Conservation (phyloP, 2,329 filamentous ascomycete genomes). For the Drechslerella dactyloides region DNA sequence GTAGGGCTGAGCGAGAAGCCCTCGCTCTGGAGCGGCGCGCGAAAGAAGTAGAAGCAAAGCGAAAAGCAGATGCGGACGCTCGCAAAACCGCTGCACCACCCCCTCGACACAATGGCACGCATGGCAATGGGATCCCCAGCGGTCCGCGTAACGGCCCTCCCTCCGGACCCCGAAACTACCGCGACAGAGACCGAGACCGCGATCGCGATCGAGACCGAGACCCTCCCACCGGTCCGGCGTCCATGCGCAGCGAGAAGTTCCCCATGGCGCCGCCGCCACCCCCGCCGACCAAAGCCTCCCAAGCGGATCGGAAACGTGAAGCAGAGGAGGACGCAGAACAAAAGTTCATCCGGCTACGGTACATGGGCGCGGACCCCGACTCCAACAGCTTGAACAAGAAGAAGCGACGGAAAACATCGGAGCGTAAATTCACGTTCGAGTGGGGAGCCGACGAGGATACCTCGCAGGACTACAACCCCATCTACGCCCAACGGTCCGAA, state of each 20-base stretch:
- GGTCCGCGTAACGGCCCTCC: slow-evolving; percentile 50
- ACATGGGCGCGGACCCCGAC: slow-evolving; percentile 89
- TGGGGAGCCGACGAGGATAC: slow-evolving; percentile 97
- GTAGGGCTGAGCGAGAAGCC: slow-evolving; percentile 80
- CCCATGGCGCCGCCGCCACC: slow-evolving; percentile 41
- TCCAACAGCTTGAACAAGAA: slow-evolving; percentile 89
- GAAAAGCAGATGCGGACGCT: slow-evolving; percentile 58
- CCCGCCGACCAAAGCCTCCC: slow-evolving; percentile 55
- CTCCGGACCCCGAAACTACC: slow-evolving; percentile 52
- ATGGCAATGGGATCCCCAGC: slow-evolving; percentile 46
- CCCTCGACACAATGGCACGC: slow-evolving; percentile 53
- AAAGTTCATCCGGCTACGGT: slow-evolving; percentile 76
- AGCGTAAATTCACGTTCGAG: slow-evolving; percentile 98
- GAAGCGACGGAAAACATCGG: slow-evolving; percentile 88
- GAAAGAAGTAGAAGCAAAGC: slow-evolving; percentile 71
- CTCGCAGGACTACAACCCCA: slow-evolving; percentile 78
- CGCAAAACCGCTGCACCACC: slow-evolving; percentile 32
- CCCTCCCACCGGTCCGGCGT: slow-evolving; percentile 54
- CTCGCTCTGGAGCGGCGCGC: slow-evolving; percentile 77
- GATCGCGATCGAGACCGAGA: slow-evolving; percentile 52
- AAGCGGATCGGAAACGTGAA: slow-evolving; percentile 53
- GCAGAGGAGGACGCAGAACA: slow-evolving; percentile 71
- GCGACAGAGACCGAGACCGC: slow-evolving; percentile 51
- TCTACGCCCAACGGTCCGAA: slow-evolving; percentile 73
- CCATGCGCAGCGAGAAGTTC: slow-evolving; percentile 55